Evolutionary conservation across 441 rosid genomes (phyloP), one percentile per base, ranked within the genome.

Genomic region (Flueggea neowawraea): DNA sequence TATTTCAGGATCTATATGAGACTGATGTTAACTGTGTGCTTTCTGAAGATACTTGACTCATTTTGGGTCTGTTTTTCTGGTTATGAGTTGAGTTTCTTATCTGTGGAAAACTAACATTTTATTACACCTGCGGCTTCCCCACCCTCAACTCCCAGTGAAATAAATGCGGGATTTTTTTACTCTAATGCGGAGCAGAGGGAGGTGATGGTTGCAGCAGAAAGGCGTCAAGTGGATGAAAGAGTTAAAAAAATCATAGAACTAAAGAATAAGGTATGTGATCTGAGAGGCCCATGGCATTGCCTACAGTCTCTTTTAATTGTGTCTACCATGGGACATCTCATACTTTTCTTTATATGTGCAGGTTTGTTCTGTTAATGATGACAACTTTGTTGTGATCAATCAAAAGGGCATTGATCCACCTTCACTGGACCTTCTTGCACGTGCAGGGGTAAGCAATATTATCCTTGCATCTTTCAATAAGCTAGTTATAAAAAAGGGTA

Each of bases 371-470:
- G 94, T 81, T 63, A 85, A 78, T 69, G 96, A 84, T 55, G 80
- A 69, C 74, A 91, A 82, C 76, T 94, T 94, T 49, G 85, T 94
- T 54, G 80, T 91, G 32, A 75, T 94, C 55, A 94, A 94, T 79
- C 99, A 94, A 55, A 94, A 94, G 94, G 99, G 99, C 62, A 94
- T 94, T 63, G 96, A 94, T 71, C 97, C 99, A 56, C 96, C 90
- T 12, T 94, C 99, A 3, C 68, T 91, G 63, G 97, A 94, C 73
- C 90, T 94, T 65, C 91, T 94, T 67, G 94, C 96, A 58, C 84
- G 95, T 64, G 96, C 91, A 54, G 98, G 98, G 95, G 98, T 92
- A 79, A 80, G 95, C 69, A 61, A 43, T 58, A 12, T 33, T 14
- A 6, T 57, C 16, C 55, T 52, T 52, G 6, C 11, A 28, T n/a